Evolutionary conservation across 2,329 filamentous ascomycete genomes (phyloP), one percentile per base, ranked within the genome.

Genomic region (Epichloe hybrida): DNA sequence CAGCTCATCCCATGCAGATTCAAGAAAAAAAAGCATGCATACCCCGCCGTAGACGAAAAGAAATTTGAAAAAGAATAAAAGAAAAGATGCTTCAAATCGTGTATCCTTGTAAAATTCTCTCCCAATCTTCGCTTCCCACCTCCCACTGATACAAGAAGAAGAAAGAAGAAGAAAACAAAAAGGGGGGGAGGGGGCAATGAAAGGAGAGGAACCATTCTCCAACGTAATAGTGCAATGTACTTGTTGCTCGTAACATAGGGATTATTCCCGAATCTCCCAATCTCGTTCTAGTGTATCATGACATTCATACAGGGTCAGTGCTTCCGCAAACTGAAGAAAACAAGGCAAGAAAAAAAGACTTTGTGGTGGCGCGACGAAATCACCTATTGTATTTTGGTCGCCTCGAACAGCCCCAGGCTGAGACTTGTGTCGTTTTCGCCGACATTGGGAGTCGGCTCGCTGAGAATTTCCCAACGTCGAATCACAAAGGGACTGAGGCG

Each of bases 401-500:
- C 83, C 51, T 83, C 83, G 64, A 90, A 90, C 20, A 90, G 65
- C 15, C 75, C 77, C 58, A 90, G 66, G 62, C 80, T 88, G 54
- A 90, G 68, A 59, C 82, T 83, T 23, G 84, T 87, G 61, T 90
- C 86, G 61, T 90, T 90, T 59, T 84, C 82, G 23, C 79, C 81
- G 21, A 86, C 74, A 50, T 80, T 81, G 0, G 83, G 83, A 17
- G 84, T 84, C 15, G 79, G 77, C 59, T 89, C 86, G 54, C 81
- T 83, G 48, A 90, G 70, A 50, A 86, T 73, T 64, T 90, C 86
- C 86, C 86, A 91, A 42, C 81, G 71, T 20, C 82, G 74, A 46
- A 86, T 70, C 31, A 73, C 61, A 59, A 80, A 81, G 1, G 75
- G 73, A 2, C 65, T 72, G 27, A 80, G 61, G 49, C 69, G 66